Conservation (phyloP, 75 land plant species). For the Sequoia sempervirens region DNA sequence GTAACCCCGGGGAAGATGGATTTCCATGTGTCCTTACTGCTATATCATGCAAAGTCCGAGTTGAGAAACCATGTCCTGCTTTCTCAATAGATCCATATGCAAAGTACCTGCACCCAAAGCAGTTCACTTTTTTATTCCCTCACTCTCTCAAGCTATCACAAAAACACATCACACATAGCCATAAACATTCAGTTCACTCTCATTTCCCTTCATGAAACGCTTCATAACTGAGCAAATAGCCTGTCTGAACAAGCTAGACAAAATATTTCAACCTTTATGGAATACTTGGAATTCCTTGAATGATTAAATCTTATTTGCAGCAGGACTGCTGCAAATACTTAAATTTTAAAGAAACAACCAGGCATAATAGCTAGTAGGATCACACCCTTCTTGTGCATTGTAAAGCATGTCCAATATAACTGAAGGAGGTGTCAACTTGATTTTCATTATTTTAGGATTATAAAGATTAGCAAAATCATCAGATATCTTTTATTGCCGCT, state of each 20-base stretch:
- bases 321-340: background rate
- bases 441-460: background rate
- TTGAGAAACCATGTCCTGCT: background rate
- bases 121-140: background rate
- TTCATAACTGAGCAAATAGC: background rate
- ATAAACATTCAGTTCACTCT: background rate
- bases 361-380: background rate
- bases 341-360: background rate
- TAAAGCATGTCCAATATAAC: background rate
- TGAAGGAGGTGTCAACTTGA: background rate
- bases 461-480: background rate
- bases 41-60: background rate
- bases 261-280: background rate
- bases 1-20: background rate
- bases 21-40: slow-evolving; percentile 1
- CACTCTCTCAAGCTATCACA: background rate
- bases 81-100: background rate
- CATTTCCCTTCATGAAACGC: background rate
- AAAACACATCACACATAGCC: background rate
- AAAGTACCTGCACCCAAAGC: background rate
- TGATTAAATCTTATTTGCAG: background rate
- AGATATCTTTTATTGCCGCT: background rate
- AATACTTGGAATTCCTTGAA: too few species aligned
- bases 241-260: background rate
- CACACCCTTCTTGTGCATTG: background rate